Evolutionary conservation across 2,329 filamentous ascomycete genomes (phyloP), one percentile per base, ranked within the genome.

Genomic region (Amphichorda felina): DNA sequence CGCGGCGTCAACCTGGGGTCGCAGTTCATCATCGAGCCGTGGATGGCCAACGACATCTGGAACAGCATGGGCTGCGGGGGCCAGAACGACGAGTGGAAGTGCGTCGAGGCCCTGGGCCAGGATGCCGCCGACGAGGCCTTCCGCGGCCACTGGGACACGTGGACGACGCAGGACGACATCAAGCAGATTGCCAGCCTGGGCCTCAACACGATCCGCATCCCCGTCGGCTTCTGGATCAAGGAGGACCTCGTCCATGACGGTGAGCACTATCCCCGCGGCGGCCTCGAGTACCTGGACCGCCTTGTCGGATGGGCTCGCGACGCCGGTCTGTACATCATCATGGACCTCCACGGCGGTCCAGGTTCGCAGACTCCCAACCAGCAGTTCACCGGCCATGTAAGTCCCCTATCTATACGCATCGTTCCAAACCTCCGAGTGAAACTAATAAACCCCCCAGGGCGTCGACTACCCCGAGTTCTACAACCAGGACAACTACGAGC

Each of bases 1-100:
- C 64, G 69, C 8, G 70, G 70, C 22, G 70, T 74, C 38, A 73
- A 74, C 45, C 51, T 72, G 8, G 68, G 70, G 5, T 61, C 63
- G 1, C 56, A 64, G 17, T 72, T 73, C 44, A 48, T 73, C 36
- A 52, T 64, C 24, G 70, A 75, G 50, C 67, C 67, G 7, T 74
- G 70, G 70, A 67, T 73, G 46, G 60, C 60, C 31, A 42, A 44
- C 13, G 45, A 50, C 19, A 57, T 58, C 34, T 75, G 70, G 68
- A 48, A 40, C 14, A 43, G 42, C 14, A 68, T 71, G 46, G 67
- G 66, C 24, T 74, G 70, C 41, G 49, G 49, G 8, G 54, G 45
- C 2, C 45, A 55, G n/a, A 49, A 57, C 13, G 66, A 64, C 30
- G 69, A 73, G 50, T 72, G 69, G 42, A 68, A 72, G 49, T 75